phyloP scores from a whole-genome alignment of 176 grass and related monocot species.

The Rhynchospora pubera region DNA sequence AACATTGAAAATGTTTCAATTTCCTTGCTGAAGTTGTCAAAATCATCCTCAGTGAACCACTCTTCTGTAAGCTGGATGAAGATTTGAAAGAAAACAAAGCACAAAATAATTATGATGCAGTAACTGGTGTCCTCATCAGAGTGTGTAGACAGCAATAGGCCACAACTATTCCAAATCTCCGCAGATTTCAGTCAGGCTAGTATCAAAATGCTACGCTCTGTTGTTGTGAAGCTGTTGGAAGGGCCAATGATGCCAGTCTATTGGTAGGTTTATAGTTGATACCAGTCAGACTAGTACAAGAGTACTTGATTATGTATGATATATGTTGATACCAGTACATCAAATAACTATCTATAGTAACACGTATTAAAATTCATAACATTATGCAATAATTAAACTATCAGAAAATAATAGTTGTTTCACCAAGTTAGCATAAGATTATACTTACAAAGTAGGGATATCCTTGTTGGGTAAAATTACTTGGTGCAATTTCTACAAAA shows the following conservation, averaged over 20 bases:
- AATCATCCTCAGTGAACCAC: conserved; percentile 53
- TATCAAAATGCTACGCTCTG: background rate
- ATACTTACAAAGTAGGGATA: conserved; percentile 24
- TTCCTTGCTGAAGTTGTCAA: conserved; percentile 50
- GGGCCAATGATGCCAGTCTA: background rate
- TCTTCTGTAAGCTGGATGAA: conserved; percentile 38
- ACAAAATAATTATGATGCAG: background rate
- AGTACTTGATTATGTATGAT: background rate
- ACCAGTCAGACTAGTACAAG: background rate
- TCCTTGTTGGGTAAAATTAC: conserved; percentile 49
- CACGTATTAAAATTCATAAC: background rate
- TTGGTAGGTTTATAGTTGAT: background rate
- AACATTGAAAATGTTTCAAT: conserved; percentile 50
- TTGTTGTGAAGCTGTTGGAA: background rate
- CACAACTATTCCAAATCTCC: background rate
- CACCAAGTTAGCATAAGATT: conserved; percentile 10
- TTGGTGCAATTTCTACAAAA: conserved; percentile 48
- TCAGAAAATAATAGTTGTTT: background rate
- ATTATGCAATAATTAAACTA: background rate
- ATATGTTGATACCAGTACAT: background rate
- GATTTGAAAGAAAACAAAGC: conserved; percentile 5
- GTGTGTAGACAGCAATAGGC: background rate
- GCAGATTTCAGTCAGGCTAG: background rate
- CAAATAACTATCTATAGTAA: background rate
- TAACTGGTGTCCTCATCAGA: background rate